phyloP scores from a whole-genome alignment of 495 filamentous ascomycete genomes.

The Massariosphaeria phaeospora region DNA sequence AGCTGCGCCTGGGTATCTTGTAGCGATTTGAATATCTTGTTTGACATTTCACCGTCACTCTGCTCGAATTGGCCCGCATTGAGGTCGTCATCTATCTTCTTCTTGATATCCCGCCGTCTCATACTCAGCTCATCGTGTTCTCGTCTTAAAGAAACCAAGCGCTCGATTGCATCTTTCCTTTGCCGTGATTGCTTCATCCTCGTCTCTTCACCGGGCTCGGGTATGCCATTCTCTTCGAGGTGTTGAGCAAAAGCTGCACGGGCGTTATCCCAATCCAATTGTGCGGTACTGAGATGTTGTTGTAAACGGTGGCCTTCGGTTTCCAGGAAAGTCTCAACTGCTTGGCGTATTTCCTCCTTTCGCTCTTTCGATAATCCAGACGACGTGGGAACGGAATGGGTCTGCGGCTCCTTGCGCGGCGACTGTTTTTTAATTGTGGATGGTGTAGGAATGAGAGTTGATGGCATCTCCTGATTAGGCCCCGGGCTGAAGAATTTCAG shows the following conservation, averaged over 20 bases:
- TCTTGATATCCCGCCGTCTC: constrained; percentile 9
- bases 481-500: not conserved
- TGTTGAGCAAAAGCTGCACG: not conserved
- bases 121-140: constrained; percentile 5
- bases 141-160: not conserved
- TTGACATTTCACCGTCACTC: constrained; percentile 1
- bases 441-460: not conserved
- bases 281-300: constrained; percentile 1
- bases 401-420: not conserved
- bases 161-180: constrained; percentile 19
- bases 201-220: not conserved
- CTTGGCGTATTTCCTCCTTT: not conserved
- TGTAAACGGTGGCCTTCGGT: constrained; percentile 8
- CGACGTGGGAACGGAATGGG: not conserved
- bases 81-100: constrained; percentile 16
- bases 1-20: constrained; percentile 16
- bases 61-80: constrained; percentile 3
- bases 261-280: constrained; percentile 11
- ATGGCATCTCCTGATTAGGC: not conserved
- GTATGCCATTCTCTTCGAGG: constrained; percentile 5
- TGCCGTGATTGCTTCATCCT: constrained; percentile 1
- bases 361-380: constrained; percentile 13
- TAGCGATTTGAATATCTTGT: constrained; percentile 15
- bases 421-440: not conserved
- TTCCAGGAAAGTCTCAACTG: constrained; percentile 8